A percentile compares a stretch with the other conserved stretches of the same genome.
phyloP scores from a whole-genome alignment of 202 grass and related monocot genomes.

The Panicum hallii region DNA sequence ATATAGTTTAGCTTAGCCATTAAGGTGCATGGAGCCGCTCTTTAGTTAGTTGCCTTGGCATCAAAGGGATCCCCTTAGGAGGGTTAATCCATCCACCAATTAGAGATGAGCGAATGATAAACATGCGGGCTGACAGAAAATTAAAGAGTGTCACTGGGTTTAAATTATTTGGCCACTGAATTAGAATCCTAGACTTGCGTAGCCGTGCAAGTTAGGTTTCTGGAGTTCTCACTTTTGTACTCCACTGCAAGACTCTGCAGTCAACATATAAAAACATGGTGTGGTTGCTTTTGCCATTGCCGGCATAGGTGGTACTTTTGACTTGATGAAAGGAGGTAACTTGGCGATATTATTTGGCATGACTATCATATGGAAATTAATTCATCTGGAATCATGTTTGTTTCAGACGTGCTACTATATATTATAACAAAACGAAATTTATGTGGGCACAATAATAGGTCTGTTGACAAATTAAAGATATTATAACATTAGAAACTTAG shows the following conservation, averaged over 20 bases:
- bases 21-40: no score
- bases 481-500: neutral
- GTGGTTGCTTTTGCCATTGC: neutral
- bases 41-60: neutral
- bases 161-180: neutral
- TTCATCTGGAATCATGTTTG: neutral
- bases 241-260: constrained; percentile 25
- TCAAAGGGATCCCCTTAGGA: neutral
- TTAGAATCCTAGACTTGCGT: neutral
- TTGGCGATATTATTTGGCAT: neutral
- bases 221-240: constrained; percentile 1
- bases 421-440: neutral
- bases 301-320: neutral
- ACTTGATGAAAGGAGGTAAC: neutral
- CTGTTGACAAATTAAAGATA: neutral
- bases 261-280: constrained; percentile 8
- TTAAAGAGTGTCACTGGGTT: neutral
- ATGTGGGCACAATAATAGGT: neutral
- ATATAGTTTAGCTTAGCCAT: neutral
- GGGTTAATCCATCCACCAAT: neutral
- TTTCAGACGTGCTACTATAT: neutral
- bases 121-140: neutral
- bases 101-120: neutral
- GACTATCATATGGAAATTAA: neutral
- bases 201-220: constrained; percentile 18